phyloP scores from a whole-genome alignment of 164 flowering plant species.

The Vitis rotundifolia region DNA sequence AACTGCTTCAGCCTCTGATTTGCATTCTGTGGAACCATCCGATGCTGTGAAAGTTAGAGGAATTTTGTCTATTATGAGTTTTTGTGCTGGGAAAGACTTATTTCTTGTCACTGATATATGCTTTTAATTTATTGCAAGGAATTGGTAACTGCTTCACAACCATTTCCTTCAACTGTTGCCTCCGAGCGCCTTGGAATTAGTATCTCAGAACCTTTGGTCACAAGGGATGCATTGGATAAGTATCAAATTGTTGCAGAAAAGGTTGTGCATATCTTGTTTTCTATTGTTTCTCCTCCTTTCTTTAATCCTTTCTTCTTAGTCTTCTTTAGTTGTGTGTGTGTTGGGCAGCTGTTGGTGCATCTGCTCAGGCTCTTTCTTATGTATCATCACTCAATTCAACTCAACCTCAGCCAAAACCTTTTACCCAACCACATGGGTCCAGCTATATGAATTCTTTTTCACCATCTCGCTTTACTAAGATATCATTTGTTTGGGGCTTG shows the following conservation, averaged over 20 bases:
- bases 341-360: no score
- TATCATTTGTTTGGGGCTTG: no score
- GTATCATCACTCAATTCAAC: no score
- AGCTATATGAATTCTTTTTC: no score
- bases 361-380: no score
- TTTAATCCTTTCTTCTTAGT: not conserved
- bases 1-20: constrained; percentile 46
- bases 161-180: constrained; percentile 39
- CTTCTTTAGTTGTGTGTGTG: not conserved
- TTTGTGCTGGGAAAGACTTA: not conserved
- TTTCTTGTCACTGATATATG: constrained; percentile 2
- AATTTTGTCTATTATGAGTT: not conserved
- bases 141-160: constrained; percentile 43
- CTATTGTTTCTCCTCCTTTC: not conserved
- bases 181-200: constrained; percentile 57
- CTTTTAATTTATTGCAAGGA: constrained; percentile 43
- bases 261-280: constrained; percentile 36
- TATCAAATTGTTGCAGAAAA: constrained; percentile 71
- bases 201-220: constrained; percentile 61
- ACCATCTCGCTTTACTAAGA: no score
- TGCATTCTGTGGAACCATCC: constrained; percentile 45
- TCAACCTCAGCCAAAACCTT: no score
- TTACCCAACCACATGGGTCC: no score
- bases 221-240: constrained; percentile 89
- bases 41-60: constrained; percentile 45